Evolutionary conservation across 805 yeast genomes (phyloP), one percentile per base, ranked within the genome.

Genomic region (Blastobotrys peoriensis): DNA sequence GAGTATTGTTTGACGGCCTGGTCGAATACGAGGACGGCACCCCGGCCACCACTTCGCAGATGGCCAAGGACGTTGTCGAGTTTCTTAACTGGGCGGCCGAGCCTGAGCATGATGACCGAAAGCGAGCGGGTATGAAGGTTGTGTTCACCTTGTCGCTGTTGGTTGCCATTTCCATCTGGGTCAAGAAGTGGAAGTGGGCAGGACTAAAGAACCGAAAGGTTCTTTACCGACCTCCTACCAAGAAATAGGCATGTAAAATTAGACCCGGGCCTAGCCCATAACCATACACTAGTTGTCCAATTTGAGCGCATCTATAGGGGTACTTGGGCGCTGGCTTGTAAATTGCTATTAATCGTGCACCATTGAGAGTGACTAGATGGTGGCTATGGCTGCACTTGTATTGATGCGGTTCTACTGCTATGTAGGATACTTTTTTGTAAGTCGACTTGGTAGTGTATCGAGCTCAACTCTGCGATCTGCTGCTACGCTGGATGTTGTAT

Each of bases 21-120:
- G 98, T 93, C 54, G 98, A 93, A 75, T 93, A 81, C 71, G 98
- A 93, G 68, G 98, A 93, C 67, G 98, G 98, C 64, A 93, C 98
- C 48, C 96, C 95, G 48, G 98, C 98, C 44, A 81, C 98, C 44
- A 84, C 98, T 53, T 83, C 98, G 46, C 98, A 93, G 76, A 89
- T 91, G 98, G 98, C 98, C 57, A 93, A 93, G 78, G 98, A 93
- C 69, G 98, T 93, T 46, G 73, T 87, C 52, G 81, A 87, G 43
- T 93, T 93, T 83, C 81, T 93, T 68, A 85, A 89, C 78, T 93
- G 98, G 98, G 87, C 96, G 54, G 73, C 96, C 48, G 96, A 88
- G 74, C 98, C 98, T 51, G 98, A 93, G 74, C 96, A 85, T 61
- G 98, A 93, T 62, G 96, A 88, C 66, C 85, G 98, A 75, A 93